These are phyloP conservation scores for Datura wrightii DNA, from an alignment of 257 asterid species.

Conservation along the genomic window DNA sequence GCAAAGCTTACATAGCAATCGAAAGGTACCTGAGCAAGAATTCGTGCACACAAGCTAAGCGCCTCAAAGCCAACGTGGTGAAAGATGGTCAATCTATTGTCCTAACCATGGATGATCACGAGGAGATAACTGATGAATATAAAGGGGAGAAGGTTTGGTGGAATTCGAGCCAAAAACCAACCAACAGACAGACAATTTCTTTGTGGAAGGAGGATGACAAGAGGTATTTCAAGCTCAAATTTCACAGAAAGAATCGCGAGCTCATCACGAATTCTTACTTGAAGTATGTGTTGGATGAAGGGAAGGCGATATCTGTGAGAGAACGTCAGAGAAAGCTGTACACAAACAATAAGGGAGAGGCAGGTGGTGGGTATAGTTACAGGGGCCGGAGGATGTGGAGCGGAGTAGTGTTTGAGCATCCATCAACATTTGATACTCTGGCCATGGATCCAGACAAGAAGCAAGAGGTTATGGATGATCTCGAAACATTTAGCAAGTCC, in stretches of 20 bases:
- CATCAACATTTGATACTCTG: conserved; percentile 17
- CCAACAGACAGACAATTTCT: not conserved
- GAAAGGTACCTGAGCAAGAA: conserved; percentile 28
- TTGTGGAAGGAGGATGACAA: not conserved
- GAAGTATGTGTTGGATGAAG: conserved; percentile 12
- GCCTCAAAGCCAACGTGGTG: conserved; percentile 19
- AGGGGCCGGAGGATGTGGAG: not conserved
- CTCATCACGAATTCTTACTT: not conserved
- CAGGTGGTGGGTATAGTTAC: not conserved
- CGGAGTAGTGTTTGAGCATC: conserved; percentile 19
- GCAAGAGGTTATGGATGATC: conserved; percentile 19
- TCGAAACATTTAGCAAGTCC: conserved; percentile 16
- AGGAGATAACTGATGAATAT: conserved; percentile 27
- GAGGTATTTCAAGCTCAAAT: conserved; percentile 22
- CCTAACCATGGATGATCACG: conserved; percentile 28
- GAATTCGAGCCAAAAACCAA: not conserved
- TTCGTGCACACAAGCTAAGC: conserved; percentile 25
- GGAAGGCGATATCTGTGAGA: conserved; percentile 4
- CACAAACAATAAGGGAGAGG: conserved; percentile 6
- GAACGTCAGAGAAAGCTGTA: not conserved
- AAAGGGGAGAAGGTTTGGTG: conserved; percentile 22
- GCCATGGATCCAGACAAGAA: conserved; percentile 26
- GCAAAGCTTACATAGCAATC: conserved; percentile 18
- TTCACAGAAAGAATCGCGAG: conserved; percentile 16
- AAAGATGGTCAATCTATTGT: conserved; percentile 8